Evolutionary conservation across 2,329 filamentous ascomycete species (phyloP), one percentile per base, ranked within the genome.

Genomic region (Pseudogymnoascus sp.): DNA sequence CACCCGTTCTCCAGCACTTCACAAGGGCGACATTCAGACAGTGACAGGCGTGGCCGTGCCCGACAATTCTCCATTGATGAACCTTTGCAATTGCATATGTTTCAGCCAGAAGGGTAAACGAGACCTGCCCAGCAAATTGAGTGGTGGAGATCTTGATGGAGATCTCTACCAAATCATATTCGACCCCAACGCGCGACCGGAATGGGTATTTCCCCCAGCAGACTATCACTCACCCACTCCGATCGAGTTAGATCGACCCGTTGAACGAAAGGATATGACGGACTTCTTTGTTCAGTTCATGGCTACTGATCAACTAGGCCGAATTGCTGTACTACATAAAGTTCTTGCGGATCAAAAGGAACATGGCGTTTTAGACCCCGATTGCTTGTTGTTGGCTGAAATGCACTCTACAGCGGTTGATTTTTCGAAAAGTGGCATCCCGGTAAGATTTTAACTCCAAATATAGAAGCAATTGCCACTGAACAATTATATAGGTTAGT

Each of bases 231-330:
- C 84, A 1, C 78, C 83, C 0, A 15, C 68, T 0, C 83, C 88
- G 0, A 65, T 79, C 0, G 78, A 87, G 59, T 81, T 96, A n/a
- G 78, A 81, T 7, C 79, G 88, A 0, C 66, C 75, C 0, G 88
- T 96, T 0, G 74, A 74, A 1, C 74, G 74, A 1, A 73, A 82
- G 0, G 90, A 96, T 68, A 95, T 96, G 77, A 86, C 85, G 0
- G 78, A 88, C 10, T 95, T 93, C 74, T 95, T 96, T 67, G 80
- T 96, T n/a, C 78, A 86, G 15, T 91, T 91, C 65, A 90, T 91
- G 85, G 79, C 82, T 65, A 84, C 82, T 0, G 86, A 90, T 68
- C 79, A 85, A 17, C 74, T 90, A 1, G 87, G 87, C 0, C 71
- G 86, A 50, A 89, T 91, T 67, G 86, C 87, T 0, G 85, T 75